phyloP scores from a whole-genome alignment of 768 basidiomycete species.

The Rhizopogon roseolus region DNA sequence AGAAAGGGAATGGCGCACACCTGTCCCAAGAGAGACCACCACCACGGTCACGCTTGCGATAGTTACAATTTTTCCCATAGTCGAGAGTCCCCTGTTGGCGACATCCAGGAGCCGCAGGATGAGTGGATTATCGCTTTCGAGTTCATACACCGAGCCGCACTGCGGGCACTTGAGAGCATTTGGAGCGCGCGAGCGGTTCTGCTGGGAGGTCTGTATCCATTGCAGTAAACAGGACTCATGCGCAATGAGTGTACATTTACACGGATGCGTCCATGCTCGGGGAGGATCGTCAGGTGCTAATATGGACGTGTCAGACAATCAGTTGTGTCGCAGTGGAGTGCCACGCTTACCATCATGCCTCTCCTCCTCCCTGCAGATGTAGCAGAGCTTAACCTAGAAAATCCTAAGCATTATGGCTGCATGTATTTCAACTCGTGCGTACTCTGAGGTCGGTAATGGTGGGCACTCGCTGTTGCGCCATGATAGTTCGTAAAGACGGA shows the following conservation, averaged over 20 bases:
- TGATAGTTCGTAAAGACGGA: constrained; percentile 7
- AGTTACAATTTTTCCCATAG: constrained; percentile 48
- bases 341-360: constrained; percentile 33
- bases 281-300: constrained; percentile 44
- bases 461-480: constrained; percentile 24
- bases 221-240: constrained; percentile 76
- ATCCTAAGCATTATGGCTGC: background rate
- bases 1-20: constrained; percentile 33
- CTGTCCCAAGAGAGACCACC: constrained; percentile 53
- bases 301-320: constrained; percentile 2
- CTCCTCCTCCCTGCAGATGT: constrained; percentile 78
- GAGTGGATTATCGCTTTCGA: constrained; percentile 59
- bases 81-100: constrained; percentile 46
- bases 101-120: constrained; percentile 45
- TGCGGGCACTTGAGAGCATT: constrained; percentile 82
- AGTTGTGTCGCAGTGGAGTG: background rate
- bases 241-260: constrained; percentile 74
- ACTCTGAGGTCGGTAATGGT: constrained; percentile 31
- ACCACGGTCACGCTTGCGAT: constrained; percentile 45
- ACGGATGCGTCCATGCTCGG: constrained; percentile 72
- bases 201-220: constrained; percentile 74
- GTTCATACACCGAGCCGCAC: constrained; percentile 60
- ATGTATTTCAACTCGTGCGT: constrained; percentile 4
- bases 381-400: constrained; percentile 64
- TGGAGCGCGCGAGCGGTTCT: constrained; percentile 42